Base-by-base conservation (phyloP, 2,329 filamentous ascomycete genomes). In the Dendryphion nanum region DNA sequence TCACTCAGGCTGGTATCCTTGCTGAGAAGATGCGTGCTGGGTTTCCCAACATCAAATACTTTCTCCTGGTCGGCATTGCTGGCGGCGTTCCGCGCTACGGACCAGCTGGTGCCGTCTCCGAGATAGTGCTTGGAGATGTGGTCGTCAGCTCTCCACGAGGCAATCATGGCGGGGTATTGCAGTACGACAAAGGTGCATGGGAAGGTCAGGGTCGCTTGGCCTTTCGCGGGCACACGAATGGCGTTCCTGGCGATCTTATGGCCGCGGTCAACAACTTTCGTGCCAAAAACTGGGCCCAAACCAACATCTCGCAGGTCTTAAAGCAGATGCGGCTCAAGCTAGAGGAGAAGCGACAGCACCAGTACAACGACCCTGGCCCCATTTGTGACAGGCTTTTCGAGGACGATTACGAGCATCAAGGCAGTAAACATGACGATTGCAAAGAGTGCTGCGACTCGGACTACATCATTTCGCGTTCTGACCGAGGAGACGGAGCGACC, bases 41-140 rank as follows among this genome's bases (percentile, higher is more conserved):
- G 12, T 39, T 39, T 21, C 6, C 5, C 10, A 34, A 35, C 16
- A 39, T 39, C 31, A 8, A 35, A 19, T 39, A 8, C 21, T 39
- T 39, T 29, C 5, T 39, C 6, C 14, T 39, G 24, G 37, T 39
- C 15, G 37, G 37, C 4, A 39, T 39, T 17, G 37, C 5, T 18
- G 37, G 31, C 15, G 37, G 37, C 5, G 31, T 39, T 6, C 37
- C 37, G 13, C 8, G 31, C 14, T 39, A 39, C 17, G 37, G 37
- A 14, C 14, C 31, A 13, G 5, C 37, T 15, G 37, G 37, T 34
- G 37, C 37, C 12, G 5, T 6, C 18, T 17, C 18, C 19, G 7
- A 35, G 23, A 34, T 39, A 18, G 37, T 39, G 23, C 31, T 39
- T 29, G 37, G 37, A 17, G 37, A 35, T 39, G 37, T 39, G 10